These are phyloP conservation scores for Neurospora sp. DNA, from an alignment of 495 filamentous ascomycete species.

Conservation along the genomic window DNA sequence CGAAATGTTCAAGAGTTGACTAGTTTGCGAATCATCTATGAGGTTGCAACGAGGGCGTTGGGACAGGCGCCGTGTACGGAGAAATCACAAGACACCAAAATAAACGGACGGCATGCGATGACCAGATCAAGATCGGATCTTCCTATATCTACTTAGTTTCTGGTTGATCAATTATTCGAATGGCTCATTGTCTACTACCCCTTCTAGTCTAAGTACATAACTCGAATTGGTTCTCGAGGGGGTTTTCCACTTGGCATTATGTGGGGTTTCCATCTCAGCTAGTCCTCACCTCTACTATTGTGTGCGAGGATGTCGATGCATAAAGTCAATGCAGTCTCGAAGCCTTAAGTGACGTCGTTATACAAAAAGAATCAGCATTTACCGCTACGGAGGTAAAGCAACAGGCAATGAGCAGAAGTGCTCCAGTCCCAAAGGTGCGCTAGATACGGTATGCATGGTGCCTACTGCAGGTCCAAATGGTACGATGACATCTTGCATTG, in stretches of 20 bases:
- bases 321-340: neutral
- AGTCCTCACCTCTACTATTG: neutral
- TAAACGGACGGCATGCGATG: no score
- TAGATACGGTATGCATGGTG: neutral
- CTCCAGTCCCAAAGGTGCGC: neutral
- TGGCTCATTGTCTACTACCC: no score
- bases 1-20: no score
- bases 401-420: neutral
- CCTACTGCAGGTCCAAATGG: neutral
- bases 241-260: neutral
- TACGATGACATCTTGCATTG: neutral
- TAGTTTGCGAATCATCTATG: no score
- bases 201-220: no score
- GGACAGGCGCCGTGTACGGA: no score
- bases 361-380: neutral
- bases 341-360: neutral
- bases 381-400: neutral
- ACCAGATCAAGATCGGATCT: no score
- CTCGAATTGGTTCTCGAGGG: no score
- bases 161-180: no score
- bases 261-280: neutral
- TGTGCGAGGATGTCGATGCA: neutral
- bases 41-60: no score
- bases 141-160: no score
- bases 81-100: no score